phyloP scores from a whole-genome alignment of 768 basidiomycete genomes.

The Neoboletus magnificus region DNA sequence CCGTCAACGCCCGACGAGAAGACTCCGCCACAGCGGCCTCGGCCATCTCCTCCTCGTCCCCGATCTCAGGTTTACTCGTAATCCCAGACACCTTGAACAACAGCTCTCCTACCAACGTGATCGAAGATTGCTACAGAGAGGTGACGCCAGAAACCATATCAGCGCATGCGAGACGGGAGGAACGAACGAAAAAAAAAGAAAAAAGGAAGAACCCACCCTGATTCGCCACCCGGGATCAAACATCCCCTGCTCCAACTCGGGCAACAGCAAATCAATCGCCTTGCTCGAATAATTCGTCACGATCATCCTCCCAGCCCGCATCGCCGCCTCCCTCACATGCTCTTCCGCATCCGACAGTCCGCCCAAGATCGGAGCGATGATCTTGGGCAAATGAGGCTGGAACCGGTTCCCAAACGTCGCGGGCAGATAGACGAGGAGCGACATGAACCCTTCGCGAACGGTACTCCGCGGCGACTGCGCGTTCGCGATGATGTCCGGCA shows the following conservation, averaged over 20 bases:
- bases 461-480: constrained; percentile 87
- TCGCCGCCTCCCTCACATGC: constrained; percentile 94
- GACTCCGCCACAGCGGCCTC: constrained; percentile 69
- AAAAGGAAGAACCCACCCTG: constrained; percentile 59
- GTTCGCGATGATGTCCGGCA: constrained; percentile 92
- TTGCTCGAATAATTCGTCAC: constrained; percentile 89
- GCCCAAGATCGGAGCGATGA: constrained; percentile 87
- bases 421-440: constrained; percentile 89
- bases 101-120: constrained; percentile 92
- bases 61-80: constrained; percentile 74
- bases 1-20: constrained; percentile 81
- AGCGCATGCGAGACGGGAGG: neutral
- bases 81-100: constrained; percentile 97
- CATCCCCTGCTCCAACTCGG: constrained; percentile 92
- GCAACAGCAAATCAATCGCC: constrained; percentile 90
- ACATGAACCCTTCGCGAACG: constrained; percentile 98
- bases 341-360: constrained; percentile 93
- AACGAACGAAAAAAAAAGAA: neutral
- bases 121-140: constrained; percentile 78
- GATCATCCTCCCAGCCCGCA: constrained; percentile 98
- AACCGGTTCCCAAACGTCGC: constrained; percentile 96
- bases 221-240: constrained; percentile 96
- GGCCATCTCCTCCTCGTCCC: constrained; percentile 66
- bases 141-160: neutral
- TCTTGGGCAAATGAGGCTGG: constrained; percentile 92